phyloP scores from a whole-genome alignment of 768 basidiomycete species.

The Mycena capillaripes region DNA sequence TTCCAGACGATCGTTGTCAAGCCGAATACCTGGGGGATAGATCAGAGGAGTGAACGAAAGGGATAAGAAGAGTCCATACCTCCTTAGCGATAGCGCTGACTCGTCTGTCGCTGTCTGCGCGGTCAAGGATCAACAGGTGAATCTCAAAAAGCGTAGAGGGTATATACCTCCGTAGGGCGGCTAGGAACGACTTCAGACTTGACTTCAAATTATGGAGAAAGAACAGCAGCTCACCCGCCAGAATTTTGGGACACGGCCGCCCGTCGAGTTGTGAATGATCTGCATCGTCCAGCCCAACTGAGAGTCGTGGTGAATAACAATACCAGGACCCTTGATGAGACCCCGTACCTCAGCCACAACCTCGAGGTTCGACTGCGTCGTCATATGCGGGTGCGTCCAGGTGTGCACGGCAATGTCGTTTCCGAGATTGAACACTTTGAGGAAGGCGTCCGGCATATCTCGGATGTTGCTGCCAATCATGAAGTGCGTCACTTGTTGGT shows the following conservation, averaged over 20 bases:
- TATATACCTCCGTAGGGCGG: constrained; percentile 25
- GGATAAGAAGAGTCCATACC: constrained; percentile 58
- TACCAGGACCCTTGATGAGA: no score
- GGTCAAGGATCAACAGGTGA: not conserved
- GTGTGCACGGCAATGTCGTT: constrained; percentile 71
- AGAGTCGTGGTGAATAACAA: not conserved
- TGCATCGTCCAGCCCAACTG: constrained; percentile 86
- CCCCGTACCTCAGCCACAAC: constrained; percentile 72
- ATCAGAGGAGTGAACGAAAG: not conserved
- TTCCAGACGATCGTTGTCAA: constrained; percentile 91
- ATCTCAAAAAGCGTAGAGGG: no score
- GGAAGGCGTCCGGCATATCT: constrained; percentile 67
- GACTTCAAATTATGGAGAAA: not conserved
- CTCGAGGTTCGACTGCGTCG: constrained; percentile 75
- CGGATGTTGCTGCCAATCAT: constrained; percentile 89
- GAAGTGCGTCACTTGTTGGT: constrained; percentile 85
- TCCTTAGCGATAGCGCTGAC: constrained; percentile 88
- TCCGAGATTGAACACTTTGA: constrained; percentile 61
- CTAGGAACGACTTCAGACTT: not conserved
- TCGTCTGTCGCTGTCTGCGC: constrained; percentile 56
- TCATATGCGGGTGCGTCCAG: constrained; percentile 87
- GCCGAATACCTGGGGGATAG: constrained; percentile 66
- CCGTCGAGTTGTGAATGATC: constrained; percentile 84
- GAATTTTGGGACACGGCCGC: constrained; percentile 77
- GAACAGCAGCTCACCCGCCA: constrained; percentile 66